phyloP scores from a whole-genome alignment of 1,139 yeast genomes.

The Suhomyces chickasaworum region DNA sequence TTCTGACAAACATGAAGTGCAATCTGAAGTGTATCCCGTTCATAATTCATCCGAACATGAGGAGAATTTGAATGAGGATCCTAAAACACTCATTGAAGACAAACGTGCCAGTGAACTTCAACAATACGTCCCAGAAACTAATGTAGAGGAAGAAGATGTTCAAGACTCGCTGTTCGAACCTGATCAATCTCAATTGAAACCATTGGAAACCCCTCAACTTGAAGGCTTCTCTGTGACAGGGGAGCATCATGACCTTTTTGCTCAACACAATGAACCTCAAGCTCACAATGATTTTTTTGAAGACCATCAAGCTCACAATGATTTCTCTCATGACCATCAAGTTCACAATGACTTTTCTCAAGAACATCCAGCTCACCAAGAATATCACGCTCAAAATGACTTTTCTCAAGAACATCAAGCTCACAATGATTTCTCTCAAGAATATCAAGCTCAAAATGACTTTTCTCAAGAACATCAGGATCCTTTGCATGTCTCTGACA shows the following conservation, averaged over 20 bases:
- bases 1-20: neutral
- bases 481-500: neutral
- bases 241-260: neutral
- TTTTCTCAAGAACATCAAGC: neutral
- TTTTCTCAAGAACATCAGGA: neutral
- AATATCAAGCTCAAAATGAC: neutral
- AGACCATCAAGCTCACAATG: neutral
- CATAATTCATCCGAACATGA: neutral
- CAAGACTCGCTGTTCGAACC: conserved; percentile 16
- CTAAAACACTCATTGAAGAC: conserved; percentile 19
- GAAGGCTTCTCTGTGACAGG: neutral
- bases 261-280: neutral
- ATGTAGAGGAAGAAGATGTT: neutral
- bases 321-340: no score
- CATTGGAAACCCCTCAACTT: conserved; percentile 4
- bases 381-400: no score
- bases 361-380: neutral
- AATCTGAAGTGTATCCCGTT: neutral
- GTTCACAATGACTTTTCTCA: no score
- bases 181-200: conserved; percentile 17
- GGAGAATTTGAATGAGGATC: conserved; percentile 6
- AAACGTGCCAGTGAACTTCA: conserved; percentile 19
- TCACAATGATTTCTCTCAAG: no score
- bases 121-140: conserved; percentile 17
- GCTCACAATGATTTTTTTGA: no score